Conservation (phyloP, 768 basidiomycete genomes). For the Leccinum boreale region DNA sequence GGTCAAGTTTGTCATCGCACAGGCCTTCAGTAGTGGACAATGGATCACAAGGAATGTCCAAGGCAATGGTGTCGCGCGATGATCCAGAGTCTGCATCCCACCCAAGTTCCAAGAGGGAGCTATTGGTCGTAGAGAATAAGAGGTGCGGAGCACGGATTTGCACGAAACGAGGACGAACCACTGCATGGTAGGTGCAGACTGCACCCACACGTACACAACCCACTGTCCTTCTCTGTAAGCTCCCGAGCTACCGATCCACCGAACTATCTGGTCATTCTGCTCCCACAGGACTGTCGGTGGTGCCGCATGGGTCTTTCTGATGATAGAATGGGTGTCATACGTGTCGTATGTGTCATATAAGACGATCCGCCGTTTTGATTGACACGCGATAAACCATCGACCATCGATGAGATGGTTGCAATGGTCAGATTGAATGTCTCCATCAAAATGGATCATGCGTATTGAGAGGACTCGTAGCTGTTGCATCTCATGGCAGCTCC, state of each 20-base stretch:
- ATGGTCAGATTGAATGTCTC: not conserved
- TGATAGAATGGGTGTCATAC: too few species aligned
- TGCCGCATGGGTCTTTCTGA: too few species aligned
- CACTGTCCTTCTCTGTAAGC: not conserved
- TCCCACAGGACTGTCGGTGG: not conserved
- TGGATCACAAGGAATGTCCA: not conserved
- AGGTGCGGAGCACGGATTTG: not conserved
- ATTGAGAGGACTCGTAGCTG: not conserved
- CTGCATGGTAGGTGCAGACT: not conserved
- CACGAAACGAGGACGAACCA: not conserved
- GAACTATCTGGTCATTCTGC: not conserved
- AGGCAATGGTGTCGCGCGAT: not conserved
- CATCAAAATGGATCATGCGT: not conserved
- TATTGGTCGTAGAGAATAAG: not conserved
- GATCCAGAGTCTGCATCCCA: not conserved
- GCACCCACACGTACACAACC: not conserved
- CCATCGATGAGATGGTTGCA: not conserved
- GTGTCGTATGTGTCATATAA: too few species aligned
- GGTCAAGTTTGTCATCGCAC: too few species aligned
- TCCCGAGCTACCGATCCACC: not conserved
- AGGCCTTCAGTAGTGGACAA: not conserved
- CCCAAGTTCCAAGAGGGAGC: not conserved
- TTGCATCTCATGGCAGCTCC: too few species aligned
- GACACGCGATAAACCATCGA: not conserved
- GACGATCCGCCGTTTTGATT: not conserved